Conservation (phyloP, 305 asterid species). For the Salvia sclarea region DNA sequence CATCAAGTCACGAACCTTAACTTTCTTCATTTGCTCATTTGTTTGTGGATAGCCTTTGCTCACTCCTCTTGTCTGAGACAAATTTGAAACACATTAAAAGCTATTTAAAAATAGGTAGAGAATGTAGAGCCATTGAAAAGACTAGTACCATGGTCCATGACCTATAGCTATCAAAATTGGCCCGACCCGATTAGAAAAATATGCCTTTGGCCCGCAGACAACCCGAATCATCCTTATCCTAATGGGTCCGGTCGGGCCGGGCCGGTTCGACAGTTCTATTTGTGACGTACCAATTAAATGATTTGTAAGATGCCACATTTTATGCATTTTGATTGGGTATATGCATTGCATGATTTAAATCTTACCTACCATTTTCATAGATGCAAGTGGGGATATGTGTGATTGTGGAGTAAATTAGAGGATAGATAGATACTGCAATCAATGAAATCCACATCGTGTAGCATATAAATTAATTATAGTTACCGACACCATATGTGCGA, state of each 20-base stretch:
- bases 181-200: neutral
- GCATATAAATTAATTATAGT: neutral
- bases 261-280: neutral
- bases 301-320: neutral
- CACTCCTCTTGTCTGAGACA: slow-evolving; percentile 40
- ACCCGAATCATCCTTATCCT: neutral
- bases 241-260: no score
- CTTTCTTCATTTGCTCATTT: slow-evolving; percentile 31
- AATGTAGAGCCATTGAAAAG: neutral
- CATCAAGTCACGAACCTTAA: slow-evolving; percentile 19
- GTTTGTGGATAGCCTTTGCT: slow-evolving; percentile 31
- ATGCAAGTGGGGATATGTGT: neutral
- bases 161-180: neutral
- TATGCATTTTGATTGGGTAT: neutral
- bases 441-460: neutral
- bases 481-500: neutral
- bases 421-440: neutral
- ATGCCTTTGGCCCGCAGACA: neutral
- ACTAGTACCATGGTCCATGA: neutral
- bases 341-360: no score
- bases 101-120: no score
- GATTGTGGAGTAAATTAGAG: neutral
- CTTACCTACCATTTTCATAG: neutral
- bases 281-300: neutral
- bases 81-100: neutral